Evolutionary conservation across 2,329 filamentous ascomycete genomes (phyloP).

Genomic region (Didymosphaeria variabile): DNA sequence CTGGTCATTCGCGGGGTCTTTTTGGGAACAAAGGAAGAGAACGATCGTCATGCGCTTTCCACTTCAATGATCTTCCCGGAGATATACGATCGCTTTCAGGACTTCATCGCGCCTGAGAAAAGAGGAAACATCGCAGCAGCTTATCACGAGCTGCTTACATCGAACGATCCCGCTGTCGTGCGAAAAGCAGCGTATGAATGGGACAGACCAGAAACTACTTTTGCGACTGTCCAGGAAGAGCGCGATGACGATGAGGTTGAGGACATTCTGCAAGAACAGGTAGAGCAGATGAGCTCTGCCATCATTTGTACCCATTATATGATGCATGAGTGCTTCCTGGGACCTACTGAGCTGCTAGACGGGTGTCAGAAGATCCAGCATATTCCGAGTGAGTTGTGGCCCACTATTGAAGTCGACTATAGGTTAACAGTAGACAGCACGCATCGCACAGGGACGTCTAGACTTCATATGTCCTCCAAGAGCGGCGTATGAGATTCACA

Average conservation of each 20-base stretch:
- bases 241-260: conserved; percentile 19
- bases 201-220: conserved; percentile 41
- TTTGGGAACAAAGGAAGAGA: conserved; percentile 42
- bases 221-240: conserved; percentile 25
- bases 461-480: conserved; percentile 54
- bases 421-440: conserved; percentile 22
- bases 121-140: conserved; percentile 43
- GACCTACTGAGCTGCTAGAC: conserved; percentile 49
- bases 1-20: conserved; percentile 55
- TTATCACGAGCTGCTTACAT: conserved; percentile 51
- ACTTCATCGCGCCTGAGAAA: conserved; percentile 45
- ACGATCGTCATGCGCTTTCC: conserved; percentile 39
- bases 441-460: conserved; percentile 54
- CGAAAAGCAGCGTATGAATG: conserved; percentile 39
- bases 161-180: conserved; percentile 30
- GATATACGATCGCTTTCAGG: conserved; percentile 45
- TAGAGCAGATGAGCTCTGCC: conserved; percentile 43
- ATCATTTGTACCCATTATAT: conserved; percentile 53
- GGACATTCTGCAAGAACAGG: conserved; percentile 32
- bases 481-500: conserved; percentile 51
- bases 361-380: conserved; percentile 42
- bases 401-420: background rate
- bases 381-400: conserved; percentile 34
- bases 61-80: conserved; percentile 48
- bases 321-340: conserved; percentile 50